Evolutionary conservation across 2,329 filamentous ascomycete species (phyloP), one percentile per base, ranked within the genome.

Genomic region (Cladosporium cucumerinum): DNA sequence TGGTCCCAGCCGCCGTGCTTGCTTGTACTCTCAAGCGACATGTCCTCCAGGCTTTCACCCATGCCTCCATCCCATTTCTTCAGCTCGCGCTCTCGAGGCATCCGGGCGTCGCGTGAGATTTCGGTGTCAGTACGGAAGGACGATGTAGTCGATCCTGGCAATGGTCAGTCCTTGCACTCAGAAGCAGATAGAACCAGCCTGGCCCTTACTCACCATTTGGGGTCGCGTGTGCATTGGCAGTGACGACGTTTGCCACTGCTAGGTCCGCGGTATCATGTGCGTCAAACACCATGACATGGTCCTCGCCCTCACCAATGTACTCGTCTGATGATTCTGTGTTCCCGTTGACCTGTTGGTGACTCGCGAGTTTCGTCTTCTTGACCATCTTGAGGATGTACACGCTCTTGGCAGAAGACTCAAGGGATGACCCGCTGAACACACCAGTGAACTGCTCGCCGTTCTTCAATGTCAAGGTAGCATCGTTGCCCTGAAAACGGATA

Each of bases 81-180:
- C 48, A 98, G 82, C 61, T 87, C 82, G 66, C 93, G 88, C 78
- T 96, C 92, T 65, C 86, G 87, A 57, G 86, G 83, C 54, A 84
- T 80, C 23, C 68, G 64, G 7, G 68, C 61, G 68, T 89, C 86
- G 72, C 85, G 85, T 8, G 93, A 95, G 68, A 98, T 97, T 72
- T 95, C 92, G 36, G 87, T 82, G 75, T 98, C 94, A 26, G 94
- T 98, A 68, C 90, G 89, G 80, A 98, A 97, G 26, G 83, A 85
- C 65, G 85, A 79, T 49, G 86, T 81, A 70, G 85, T 84, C 12
- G 70, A 69, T 68, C 90, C 91, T 95, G 68, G 28, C 55, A 30
- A 34, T 14, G 26, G 65, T 70, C 55, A 73, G 71, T 57, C 12
- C 16, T 18, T 32, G 6, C 16, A 23, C 21, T 48, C 26, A 21